These are phyloP conservation scores for Leccinum boreale DNA, from an alignment of 768 basidiomycete species.

Conservation along the genomic window DNA sequence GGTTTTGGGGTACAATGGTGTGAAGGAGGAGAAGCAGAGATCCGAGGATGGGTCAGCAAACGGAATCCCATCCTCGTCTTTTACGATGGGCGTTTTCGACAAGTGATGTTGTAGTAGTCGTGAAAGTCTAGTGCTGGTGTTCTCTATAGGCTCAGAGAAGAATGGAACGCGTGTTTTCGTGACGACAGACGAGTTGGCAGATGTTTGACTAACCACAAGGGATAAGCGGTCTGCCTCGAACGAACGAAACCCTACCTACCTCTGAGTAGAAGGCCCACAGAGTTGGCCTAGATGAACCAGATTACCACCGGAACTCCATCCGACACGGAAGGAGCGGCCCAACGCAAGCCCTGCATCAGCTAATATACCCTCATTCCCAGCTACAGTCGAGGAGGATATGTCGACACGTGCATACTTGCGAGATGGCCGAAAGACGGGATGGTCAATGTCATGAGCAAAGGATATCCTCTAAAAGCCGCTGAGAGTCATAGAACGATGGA, in stretches of 20 bases:
- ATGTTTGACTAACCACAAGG: slow-evolving; percentile 39
- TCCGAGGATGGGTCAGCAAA: slow-evolving; percentile 59
- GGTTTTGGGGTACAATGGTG: slow-evolving; percentile 62
- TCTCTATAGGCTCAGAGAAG: slow-evolving; percentile 31
- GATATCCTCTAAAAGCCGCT: slow-evolving; percentile 58
- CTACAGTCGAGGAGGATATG: slow-evolving; percentile 59
- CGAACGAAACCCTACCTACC: slow-evolving; percentile 41
- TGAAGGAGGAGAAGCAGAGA: slow-evolving; percentile 79
- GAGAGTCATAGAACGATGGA: neutral
- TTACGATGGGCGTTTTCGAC: slow-evolving; percentile 63
- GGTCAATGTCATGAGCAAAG: slow-evolving; percentile 71
- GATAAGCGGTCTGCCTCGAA: slow-evolving; percentile 7
- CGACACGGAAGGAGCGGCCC: slow-evolving; percentile 84
- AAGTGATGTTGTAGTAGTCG: slow-evolving; percentile 78
- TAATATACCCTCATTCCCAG: slow-evolving; percentile 59
- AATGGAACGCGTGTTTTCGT: slow-evolving; percentile 48
- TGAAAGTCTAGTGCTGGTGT: slow-evolving; percentile 42
- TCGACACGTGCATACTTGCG: slow-evolving; percentile 79
- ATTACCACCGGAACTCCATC: slow-evolving; percentile 83
- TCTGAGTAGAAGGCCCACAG: slow-evolving; percentile 50
- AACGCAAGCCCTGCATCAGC: slow-evolving; percentile 83
- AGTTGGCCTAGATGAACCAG: slow-evolving; percentile 76
- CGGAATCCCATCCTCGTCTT: slow-evolving; percentile 68
- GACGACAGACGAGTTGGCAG: slow-evolving; percentile 64
- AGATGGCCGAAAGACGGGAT: slow-evolving; percentile 66